Percentiles rank a stretch among this genome's conserved stretches.
Evolutionary conservation across 2,329 filamentous ascomycete species (phyloP).

Genomic region (Gnomoniopsis sp.): DNA sequence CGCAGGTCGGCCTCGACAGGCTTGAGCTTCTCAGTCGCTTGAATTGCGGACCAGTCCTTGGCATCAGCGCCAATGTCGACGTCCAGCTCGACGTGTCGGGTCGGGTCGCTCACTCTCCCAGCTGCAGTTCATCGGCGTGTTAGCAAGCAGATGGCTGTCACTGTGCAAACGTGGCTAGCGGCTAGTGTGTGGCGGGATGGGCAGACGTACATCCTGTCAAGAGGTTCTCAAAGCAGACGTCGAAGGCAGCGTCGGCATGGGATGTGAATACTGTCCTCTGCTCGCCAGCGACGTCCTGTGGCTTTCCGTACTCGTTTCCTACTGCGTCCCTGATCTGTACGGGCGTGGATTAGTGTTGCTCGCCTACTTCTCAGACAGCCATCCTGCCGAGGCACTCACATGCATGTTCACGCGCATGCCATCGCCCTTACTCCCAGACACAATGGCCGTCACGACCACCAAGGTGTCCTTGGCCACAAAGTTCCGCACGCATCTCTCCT

Average conservation of each 20-base stretch:
- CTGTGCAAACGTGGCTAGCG: not conserved
- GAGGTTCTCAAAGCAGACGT: conserved; percentile 93
- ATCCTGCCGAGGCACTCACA: conserved; percentile 47
- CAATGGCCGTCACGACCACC: conserved; percentile 89
- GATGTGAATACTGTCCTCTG: conserved; percentile 92
- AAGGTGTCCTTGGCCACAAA: conserved; percentile 90
- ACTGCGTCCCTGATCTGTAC: conserved; percentile 86
- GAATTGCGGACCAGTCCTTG: conserved; percentile 96
- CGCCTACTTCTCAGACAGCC: not conserved
- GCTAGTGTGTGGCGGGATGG: not conserved
- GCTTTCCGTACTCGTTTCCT: conserved; percentile 91
- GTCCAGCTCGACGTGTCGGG: conserved; percentile 81
- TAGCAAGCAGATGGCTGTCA: conserved; percentile 7
- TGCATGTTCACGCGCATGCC: conserved; percentile 93
- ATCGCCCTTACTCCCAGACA: conserved; percentile 83
- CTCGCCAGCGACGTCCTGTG: conserved; percentile 89
- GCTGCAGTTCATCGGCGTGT: conserved; percentile 2
- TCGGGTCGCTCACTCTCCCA: conserved; percentile 42
- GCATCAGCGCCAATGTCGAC: conserved; percentile 96
- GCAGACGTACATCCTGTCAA: conserved; percentile 62
- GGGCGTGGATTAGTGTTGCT: not conserved
- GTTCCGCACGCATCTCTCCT: conserved; percentile 92
- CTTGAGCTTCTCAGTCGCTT: conserved; percentile 96
- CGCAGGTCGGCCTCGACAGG: conserved; percentile 93
- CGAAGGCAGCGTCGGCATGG: conserved; percentile 86